Evolutionary conservation across 257 asterid genomes (phyloP), one percentile per base, ranked within the genome.

Genomic region (Cordia subcordata): DNA sequence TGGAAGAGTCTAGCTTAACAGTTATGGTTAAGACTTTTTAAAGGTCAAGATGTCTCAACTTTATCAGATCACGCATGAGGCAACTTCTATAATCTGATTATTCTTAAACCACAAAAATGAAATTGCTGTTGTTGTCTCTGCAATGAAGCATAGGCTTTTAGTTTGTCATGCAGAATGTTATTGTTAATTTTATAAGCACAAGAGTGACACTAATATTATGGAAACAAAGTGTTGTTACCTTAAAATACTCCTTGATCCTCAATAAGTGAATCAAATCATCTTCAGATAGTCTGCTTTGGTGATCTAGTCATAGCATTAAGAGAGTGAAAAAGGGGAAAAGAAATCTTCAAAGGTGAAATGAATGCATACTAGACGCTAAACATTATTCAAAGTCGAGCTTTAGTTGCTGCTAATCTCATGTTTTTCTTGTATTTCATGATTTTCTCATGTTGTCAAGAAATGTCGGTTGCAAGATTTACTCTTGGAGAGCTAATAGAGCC

Each of bases 381-480:
- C 10, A 49, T 17, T 1, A 8, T 11, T 12, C 5, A 16, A 11
- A 49, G 23, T 49, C 20, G 54, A n/a, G 54, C 54, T 49, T 49
- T 15, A 49, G 13, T 49, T 19, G 27, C 16, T 11, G n/a, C 12
- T 5, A 19, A 20, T 55, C 40, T 20, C 49, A 5, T 19, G n/a
- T 65, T 64, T 13, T 66, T 56, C 55, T 56, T 21, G 52, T 65
- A 55, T 56, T n/a, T 62, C 50, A 61, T 68, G 61, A 37, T 11
- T 56, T 45, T 56, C 52, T 39, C 50, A 18, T 55, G 14, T 16
- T 55, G 20, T 20, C 66, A 67, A 65, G 58, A 68, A 55, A 14
- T 77, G 60, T 75, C 88, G 99, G 95, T 92, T 75, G 94, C 96
- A 40, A 27, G 35, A 27, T 27, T 27, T 27, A 27, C 6, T 3